These are phyloP conservation scores for Komagataella pastoris DNA, from an alignment of 805 yeast species.

Conservation along the genomic window DNA sequence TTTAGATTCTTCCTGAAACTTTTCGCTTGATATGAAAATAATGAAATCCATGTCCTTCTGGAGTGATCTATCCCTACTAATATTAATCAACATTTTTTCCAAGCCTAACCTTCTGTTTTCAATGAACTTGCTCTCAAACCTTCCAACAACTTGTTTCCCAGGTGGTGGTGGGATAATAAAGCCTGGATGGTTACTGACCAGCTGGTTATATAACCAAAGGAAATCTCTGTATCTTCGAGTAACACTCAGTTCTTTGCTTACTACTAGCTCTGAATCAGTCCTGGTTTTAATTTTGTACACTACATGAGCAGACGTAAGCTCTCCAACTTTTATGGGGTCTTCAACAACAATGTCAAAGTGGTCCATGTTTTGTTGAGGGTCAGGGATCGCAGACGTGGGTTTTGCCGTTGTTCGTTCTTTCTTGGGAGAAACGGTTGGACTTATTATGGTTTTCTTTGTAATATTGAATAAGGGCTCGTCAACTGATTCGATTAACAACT, in stretches of 20 bases:
- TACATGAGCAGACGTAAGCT: conserved; percentile 76
- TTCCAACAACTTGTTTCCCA: conserved; percentile 84
- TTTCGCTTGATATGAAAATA: conserved; percentile 63
- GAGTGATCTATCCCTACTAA: conserved; percentile 40
- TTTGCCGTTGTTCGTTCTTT: conserved; percentile 8
- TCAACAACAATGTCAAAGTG: conserved; percentile 60
- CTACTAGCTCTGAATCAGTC: conserved; percentile 28
- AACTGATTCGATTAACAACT: conserved; percentile 11
- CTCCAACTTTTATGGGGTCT: conserved; percentile 89
- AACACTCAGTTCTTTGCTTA: conserved; percentile 35
- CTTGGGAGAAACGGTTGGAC: conserved; percentile 7
- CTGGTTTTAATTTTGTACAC: conserved; percentile 68
- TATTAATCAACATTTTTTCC: conserved; percentile 73
- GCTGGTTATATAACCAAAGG: conserved; percentile 85
- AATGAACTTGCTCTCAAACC: conserved; percentile 82
- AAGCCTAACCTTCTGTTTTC: conserved; percentile 76
- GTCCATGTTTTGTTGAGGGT: conserved; percentile 3
- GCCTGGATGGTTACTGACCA: conserved; percentile 82
- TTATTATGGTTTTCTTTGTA: conserved; percentile 9
- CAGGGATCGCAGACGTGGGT: conserved; percentile 2
- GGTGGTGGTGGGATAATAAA: conserved; percentile 91
- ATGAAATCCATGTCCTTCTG: conserved; percentile 65
- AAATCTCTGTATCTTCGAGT: conserved; percentile 85
- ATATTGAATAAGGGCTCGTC: conserved; percentile 44
- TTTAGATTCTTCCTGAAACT: conserved; percentile 56